Percentiles rank a stretch among this genome's conserved stretches.
Evolutionary conservation across 495 filamentous ascomycete genomes (phyloP).

Genomic region (Geopyxis carbonaria): DNA sequence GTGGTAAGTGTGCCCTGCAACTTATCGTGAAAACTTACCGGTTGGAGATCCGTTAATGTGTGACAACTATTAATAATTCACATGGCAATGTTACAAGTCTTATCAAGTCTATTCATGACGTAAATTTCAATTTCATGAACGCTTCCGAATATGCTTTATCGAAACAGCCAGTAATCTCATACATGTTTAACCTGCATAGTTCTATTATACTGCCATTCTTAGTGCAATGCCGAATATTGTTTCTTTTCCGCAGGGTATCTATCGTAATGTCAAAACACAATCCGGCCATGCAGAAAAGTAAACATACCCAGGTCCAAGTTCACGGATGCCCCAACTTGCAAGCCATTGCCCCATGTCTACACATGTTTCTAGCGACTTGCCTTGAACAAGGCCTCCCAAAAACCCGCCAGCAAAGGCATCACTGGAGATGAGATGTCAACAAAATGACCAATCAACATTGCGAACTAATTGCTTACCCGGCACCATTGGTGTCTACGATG

Average conservation of each 20-base stretch:
- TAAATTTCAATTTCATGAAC: no score
- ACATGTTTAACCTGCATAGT: no score
- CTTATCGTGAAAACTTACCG: no score
- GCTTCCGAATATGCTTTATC: no score
- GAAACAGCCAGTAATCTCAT: no score
- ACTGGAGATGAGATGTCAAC: slow-evolving; percentile 34
- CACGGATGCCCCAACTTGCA: slow-evolving; percentile 75
- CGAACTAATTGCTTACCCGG: slow-evolving; percentile 44
- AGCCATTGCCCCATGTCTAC: slow-evolving; percentile 93
- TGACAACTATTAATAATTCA: no score
- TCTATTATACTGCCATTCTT: not conserved
- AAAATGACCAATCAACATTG: not conserved
- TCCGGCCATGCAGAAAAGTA: not conserved
- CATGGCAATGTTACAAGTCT: no score
- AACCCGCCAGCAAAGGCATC: slow-evolving; percentile 96
- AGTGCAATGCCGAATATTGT: slow-evolving; percentile 6
- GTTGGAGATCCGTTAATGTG: no score
- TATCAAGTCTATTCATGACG: no score
- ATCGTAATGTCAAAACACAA: slow-evolving; percentile 10
- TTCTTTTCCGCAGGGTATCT: slow-evolving; percentile 20
- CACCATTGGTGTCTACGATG: slow-evolving; percentile 92
- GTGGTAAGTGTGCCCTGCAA: no score
- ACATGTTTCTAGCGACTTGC: slow-evolving; percentile 53
- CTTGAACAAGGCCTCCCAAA: slow-evolving; percentile 69
- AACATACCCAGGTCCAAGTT: slow-evolving; percentile 86